Conservation (phyloP, 306 rosid genomes). For the Cucurbita pepo region DNA sequence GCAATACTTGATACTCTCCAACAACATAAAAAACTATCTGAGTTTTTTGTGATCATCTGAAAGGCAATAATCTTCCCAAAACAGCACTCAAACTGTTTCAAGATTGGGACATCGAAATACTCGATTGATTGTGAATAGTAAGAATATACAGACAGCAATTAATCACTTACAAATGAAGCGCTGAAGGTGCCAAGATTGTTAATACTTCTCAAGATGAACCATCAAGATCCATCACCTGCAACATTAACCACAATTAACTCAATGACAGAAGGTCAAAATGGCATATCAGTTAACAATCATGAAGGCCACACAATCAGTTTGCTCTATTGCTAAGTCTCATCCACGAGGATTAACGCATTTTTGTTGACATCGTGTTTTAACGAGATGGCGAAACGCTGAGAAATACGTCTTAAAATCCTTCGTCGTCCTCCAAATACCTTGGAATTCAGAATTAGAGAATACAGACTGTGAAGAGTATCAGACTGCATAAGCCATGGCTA, state of each 20-base stretch:
- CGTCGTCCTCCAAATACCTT: constrained; percentile 65
- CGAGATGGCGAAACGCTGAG: constrained; percentile 51
- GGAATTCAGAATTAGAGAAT: neutral
- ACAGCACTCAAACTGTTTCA: neutral
- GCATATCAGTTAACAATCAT: neutral
- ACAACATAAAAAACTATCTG: neutral
- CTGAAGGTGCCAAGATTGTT: constrained; percentile 6
- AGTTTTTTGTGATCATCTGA: neutral
- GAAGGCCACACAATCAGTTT: neutral
- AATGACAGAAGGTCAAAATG: neutral
- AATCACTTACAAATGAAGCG: neutral
- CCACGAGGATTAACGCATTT: constrained; percentile 52
- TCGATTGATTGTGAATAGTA: neutral
- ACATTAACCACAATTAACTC: constrained; percentile 6
- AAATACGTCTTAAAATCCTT: constrained; percentile 65
- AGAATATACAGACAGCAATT: neutral
- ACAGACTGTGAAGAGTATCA: neutral
- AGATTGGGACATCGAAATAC: neutral
- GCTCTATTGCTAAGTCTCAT: constrained; percentile 54
- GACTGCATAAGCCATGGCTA: neutral
- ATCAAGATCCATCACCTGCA: constrained; percentile 52
- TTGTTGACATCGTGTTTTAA: constrained; percentile 55
- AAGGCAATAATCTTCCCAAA: neutral
- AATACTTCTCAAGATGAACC: constrained; percentile 33
- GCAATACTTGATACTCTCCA: neutral